These are phyloP conservation scores for Chamaecrista fasciculata DNA, from an alignment of 306 rosid species.

Conservation along the genomic window DNA sequence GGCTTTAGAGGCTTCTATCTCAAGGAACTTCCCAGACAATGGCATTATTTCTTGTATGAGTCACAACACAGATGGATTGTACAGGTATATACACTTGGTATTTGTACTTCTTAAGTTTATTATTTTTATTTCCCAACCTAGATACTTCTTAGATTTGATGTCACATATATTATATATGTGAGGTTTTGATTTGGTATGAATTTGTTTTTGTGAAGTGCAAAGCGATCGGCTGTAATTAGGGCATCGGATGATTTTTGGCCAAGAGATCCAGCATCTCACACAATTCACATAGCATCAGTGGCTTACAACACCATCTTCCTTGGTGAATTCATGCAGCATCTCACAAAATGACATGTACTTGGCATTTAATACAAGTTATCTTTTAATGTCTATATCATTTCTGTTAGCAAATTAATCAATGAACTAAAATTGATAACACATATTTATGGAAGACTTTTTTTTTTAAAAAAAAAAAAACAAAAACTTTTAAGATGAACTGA, in stretches of 20 bases:
- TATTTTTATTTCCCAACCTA: no score
- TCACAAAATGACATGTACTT: conserved; percentile 64
- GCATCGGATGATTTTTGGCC: conserved; percentile 98
- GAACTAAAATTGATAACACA: no score
- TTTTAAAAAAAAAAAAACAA: no score
- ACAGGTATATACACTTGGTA: no score
- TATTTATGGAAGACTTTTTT: no score
- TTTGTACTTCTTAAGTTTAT: no score
- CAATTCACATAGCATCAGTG: conserved; percentile 81
- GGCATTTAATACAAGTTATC: no score
- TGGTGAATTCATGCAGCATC: conserved; percentile 94
- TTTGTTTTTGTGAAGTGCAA: conserved; percentile 43
- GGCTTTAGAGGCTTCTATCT: conserved; percentile 77
- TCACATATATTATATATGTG: background rate
- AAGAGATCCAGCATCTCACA: conserved; percentile 83
- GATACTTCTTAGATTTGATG: no score
- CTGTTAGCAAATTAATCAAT: no score
- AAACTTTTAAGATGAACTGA: no score
- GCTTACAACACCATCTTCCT: conserved; percentile 84
- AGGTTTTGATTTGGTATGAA: background rate
- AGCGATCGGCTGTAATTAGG: conserved; percentile 70
- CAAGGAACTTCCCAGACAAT: conserved; percentile 73
- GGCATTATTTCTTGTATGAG: conserved; percentile 92
- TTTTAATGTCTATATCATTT: no score
- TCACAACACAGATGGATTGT: conserved; percentile 80